Evolutionary conservation across 2,329 filamentous ascomycete species (phyloP).

Genomic region (Elsinoe necatrix): DNA sequence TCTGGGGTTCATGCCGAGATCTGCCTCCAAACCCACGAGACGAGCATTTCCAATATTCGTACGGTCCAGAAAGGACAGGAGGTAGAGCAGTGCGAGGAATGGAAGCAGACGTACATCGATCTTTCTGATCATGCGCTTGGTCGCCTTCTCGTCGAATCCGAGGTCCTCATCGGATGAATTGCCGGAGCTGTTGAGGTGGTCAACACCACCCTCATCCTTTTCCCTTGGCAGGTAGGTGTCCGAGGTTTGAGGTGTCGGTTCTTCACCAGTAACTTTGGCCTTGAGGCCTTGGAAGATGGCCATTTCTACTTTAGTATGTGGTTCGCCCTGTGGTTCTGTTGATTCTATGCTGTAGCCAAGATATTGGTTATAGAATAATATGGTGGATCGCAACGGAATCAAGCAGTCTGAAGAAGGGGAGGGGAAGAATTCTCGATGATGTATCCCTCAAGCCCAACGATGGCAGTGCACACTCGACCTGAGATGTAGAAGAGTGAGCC

Average conservation of each 20-base stretch:
- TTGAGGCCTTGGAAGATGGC: conserved; percentile 2
- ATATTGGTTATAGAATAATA: background rate
- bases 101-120: conserved; percentile 47
- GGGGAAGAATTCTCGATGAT: conserved; percentile 1
- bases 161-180: conserved; percentile 3
- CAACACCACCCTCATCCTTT: conserved; percentile 6
- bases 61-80: conserved; percentile 49
- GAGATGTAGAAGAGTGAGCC: background rate
- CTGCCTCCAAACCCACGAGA: conserved; percentile 47
- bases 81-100: conserved; percentile 47
- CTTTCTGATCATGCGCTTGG: conserved; percentile 38
- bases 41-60: conserved; percentile 47
- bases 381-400: background rate
- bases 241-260: background rate
- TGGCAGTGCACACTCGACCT: conserved; percentile 9
- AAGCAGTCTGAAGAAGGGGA: background rate
- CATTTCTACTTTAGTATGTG: background rate
- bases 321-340: too few relatives aligned
- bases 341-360: background rate
- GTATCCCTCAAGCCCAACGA: conserved; percentile 7
- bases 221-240: conserved; percentile 10
- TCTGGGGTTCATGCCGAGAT: conserved; percentile 49
- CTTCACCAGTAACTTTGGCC: background rate
- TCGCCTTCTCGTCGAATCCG: conserved; percentile 18
- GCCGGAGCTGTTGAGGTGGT: conserved; percentile 12